Evolutionary conservation across 2,329 filamentous ascomycete genomes (phyloP), one percentile per base, ranked within the genome.

Genomic region (Teratosphaeria zuluensis): DNA sequence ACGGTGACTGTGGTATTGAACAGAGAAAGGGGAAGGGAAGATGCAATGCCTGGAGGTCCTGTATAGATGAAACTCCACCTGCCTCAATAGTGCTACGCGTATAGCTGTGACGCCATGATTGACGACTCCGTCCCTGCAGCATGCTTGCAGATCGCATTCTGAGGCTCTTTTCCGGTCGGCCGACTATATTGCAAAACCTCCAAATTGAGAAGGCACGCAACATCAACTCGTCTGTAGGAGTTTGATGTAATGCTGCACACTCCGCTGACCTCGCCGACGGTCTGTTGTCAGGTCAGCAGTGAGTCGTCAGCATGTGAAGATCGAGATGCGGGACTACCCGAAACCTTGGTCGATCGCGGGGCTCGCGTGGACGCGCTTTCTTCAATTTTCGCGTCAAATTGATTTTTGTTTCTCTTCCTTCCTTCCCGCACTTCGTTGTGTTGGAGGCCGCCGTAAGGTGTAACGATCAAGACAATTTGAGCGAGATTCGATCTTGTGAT

Each of bases 401-500:
- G 38, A 24, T 55, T 42, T 24, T n/a, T 9, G 2, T 11, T 19
- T 56, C 55, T 16, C 51, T 58, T 58, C 32, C 12, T 48, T 51
- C 51, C 31, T 55, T 42, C 57, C 57, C 55, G 46, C 21, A 55
- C 42, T 48, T 53, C 54, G 31, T 53, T 53, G 19, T 51, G n/a
- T 46, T 48, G 57, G 33, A 70, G 68, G 73, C 72, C 73, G 70
- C 69, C 70, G 70, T 64, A 72, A 69, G 68, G 68, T 69, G 66
- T 59, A 65, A 48, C 19, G 19, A 48, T 19, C n/a, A 4, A 48
- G 5, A 48, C n/a, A 19, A 21, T 48, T n/a, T 16, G 8, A 48
- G n/a, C 24, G 24, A 28, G 24, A 4, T 28, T 28, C 24, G 24
- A 28, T 28, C 4, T 28, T 28, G 24, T 28, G 24, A 28, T 28